phyloP scores from a whole-genome alignment of 192 early-diverging fungal species.

The Physocladia obscura region DNA sequence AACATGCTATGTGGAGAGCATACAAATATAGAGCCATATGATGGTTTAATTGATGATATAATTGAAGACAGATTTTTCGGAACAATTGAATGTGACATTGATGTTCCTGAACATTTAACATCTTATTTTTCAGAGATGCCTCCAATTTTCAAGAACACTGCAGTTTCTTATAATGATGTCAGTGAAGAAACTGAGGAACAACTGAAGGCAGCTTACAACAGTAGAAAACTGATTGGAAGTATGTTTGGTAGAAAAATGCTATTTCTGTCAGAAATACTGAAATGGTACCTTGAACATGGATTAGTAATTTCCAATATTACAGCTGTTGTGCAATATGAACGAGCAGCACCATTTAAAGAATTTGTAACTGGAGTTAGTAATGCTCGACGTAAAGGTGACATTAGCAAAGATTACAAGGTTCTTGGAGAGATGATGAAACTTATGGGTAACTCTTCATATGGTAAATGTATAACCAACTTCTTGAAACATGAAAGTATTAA shows the following conservation, averaged over 20 bases:
- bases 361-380: background rate
- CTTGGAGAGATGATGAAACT: slow-evolving; percentile 2
- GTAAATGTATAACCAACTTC: no score
- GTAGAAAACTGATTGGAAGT: background rate
- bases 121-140: background rate
- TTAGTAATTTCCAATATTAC: background rate
- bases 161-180: background rate
- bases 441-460: slow-evolving; percentile 7
- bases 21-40: background rate
- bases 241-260: slow-evolving; percentile 7
- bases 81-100: slow-evolving; percentile 13
- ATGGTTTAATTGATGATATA: slow-evolving; percentile 7
- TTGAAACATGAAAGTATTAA: no score
- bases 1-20: slow-evolving; percentile 9
- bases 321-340: background rate
- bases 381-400: slow-evolving; percentile 3
- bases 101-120: slow-evolving; percentile 6
- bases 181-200: slow-evolving; percentile 7
- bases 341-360: slow-evolving; percentile 7
- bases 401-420: background rate
- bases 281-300: slow-evolving; percentile 7
- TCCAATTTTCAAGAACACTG: background rate
- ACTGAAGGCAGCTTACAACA: background rate
- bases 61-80: slow-evolving; percentile 2
- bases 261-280: background rate